phyloP scores from a whole-genome alignment of 306 rosid species.

The Cucumis cinereus region DNA sequence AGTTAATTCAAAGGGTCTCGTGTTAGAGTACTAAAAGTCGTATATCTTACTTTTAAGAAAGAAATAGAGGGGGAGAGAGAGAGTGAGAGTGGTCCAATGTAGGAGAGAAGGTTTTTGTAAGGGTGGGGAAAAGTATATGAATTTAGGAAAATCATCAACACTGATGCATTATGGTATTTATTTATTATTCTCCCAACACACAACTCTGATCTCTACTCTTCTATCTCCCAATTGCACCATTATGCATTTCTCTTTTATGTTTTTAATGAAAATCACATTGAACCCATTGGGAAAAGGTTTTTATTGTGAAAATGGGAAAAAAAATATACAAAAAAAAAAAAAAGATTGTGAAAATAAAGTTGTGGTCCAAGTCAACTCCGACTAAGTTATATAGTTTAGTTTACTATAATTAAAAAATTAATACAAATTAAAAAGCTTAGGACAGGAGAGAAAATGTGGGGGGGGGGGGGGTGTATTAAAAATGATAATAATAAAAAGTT shows the following conservation, averaged over 20 bases:
- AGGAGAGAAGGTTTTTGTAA: not conserved
- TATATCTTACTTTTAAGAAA: no score
- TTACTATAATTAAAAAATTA: not conserved
- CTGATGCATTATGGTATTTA: not conserved
- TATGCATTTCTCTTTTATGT: no score
- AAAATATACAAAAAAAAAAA: no score
- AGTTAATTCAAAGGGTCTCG: no score
- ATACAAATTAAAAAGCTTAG: not conserved
- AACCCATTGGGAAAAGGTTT: no score
- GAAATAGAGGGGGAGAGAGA: not conserved
- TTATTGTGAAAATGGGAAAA: no score
- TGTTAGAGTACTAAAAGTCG: no score
- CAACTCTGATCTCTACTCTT: no score
- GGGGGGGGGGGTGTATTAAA: not conserved
- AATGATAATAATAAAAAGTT: not conserved
- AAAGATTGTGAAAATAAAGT: not conserved
- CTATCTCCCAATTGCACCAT: no score
- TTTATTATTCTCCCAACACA: not conserved
- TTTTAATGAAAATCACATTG: not conserved
- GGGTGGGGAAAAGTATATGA: not conserved
- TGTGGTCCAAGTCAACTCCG: conserved; percentile 6
- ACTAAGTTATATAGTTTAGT: not conserved
- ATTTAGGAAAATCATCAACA: not conserved
- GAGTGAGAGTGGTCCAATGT: not conserved
- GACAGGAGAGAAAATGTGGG: not conserved